Conservation (phyloP, 345 rosid genomes). For the Acer campestre region DNA sequence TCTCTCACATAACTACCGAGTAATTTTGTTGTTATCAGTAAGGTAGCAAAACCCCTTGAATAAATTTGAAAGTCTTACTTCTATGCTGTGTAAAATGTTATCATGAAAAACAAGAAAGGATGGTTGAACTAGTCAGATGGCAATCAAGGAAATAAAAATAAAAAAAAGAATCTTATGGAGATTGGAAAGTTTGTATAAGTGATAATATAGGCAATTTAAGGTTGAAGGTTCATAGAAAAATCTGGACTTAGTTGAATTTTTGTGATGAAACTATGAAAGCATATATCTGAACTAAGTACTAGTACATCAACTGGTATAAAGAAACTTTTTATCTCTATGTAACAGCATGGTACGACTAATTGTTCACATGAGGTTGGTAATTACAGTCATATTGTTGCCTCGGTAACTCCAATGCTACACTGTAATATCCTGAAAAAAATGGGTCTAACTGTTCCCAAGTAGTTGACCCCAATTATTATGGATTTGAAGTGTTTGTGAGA, state of each 20-base stretch:
- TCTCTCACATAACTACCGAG: too few relatives aligned
- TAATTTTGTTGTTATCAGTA: too few relatives aligned
- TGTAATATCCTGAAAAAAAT: too few relatives aligned
- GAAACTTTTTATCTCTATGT: neutral
- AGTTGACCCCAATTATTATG: too few relatives aligned
- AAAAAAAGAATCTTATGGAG: neutral
- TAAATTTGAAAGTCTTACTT: neutral
- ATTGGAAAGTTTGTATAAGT: neutral
- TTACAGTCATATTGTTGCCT: neutral
- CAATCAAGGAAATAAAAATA: too few relatives aligned
- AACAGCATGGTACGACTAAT: neutral
- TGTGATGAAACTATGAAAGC: neutral
- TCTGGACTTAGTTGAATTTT: neutral
- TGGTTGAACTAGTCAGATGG: conserved; percentile 4
- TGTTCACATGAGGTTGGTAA: neutral
- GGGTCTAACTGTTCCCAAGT: too few relatives aligned
- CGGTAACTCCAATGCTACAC: neutral
- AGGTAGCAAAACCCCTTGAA: too few relatives aligned
- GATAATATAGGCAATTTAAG: neutral
- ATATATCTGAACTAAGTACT: neutral
- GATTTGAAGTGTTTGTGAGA: too few relatives aligned
- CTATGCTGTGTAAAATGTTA: neutral
- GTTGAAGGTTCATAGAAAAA: neutral
- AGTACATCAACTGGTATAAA: neutral
- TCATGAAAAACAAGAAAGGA: neutral